phyloP scores from a whole-genome alignment of 2,329 filamentous ascomycete genomes.

The Arthrobotrys iridis region DNA sequence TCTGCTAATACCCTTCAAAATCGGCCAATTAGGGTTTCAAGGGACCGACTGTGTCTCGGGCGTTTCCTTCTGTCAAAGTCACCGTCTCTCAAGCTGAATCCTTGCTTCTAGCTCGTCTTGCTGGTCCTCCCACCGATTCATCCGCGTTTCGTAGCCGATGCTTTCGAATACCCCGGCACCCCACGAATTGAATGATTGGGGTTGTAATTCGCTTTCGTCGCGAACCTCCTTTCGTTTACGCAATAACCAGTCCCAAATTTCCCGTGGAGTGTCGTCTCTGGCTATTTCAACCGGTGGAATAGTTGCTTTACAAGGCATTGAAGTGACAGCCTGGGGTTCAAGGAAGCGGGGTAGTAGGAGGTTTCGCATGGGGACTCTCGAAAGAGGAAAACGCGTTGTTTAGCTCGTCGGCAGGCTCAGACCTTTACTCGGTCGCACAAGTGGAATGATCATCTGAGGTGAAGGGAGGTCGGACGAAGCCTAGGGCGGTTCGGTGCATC shows the following conservation, averaged over 20 bases:
- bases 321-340: conserved; percentile 7
- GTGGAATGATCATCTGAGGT: background rate
- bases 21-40: background rate
- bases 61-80: conserved; percentile 9
- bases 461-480: background rate
- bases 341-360: conserved; percentile 46
- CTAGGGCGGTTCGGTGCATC: background rate
- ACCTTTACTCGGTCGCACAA: background rate
- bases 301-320: conserved; percentile 46
- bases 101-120: conserved; percentile 29
- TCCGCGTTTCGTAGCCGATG: conserved; percentile 37
- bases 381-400: conserved; percentile 52
- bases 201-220: conserved; percentile 30
- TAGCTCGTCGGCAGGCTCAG: conserved; percentile 4
- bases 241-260: conserved; percentile 48
- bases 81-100: conserved; percentile 20
- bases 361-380: conserved; percentile 26
- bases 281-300: conserved; percentile 40
- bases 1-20: background rate
- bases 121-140: conserved; percentile 44
- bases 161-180: conserved; percentile 35
- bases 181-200: conserved; percentile 39
- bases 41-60: background rate
- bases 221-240: conserved; percentile 43
- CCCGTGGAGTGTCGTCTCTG: conserved; percentile 38